Evolutionary conservation across 2,329 filamentous ascomycete genomes (phyloP), one percentile per base, ranked within the genome.

Genomic region (Ophiostoma himal-ulmi): DNA sequence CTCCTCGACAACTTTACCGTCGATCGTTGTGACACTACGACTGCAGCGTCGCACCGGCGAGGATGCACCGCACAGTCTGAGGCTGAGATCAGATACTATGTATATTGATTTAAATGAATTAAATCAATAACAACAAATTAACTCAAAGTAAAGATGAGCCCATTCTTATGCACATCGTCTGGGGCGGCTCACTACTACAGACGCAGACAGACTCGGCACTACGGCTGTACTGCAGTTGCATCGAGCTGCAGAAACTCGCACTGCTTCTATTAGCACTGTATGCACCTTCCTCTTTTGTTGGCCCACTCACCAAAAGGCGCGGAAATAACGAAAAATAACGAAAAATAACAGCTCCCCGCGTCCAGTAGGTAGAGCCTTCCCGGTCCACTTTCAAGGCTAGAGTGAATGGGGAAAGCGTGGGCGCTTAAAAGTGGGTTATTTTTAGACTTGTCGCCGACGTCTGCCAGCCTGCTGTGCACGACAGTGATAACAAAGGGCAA

Each of bases 351-450:
- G 44, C 20, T 52, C 14, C 44, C 17, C 44, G 13, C 17, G 54
- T 17, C 22, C 7, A 57, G 10, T 57, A 11, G 10, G 26, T 5
- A 62, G 57, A 62, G 57, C 57, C 57, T 62, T 62, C 26, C 57
- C 57, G 57, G 26, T 13, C 57, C 57, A 62, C 57, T 62, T 20
- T 62, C 11, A 14, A 34, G 26, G 26, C 57, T 62, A 62, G 57
- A 6, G 57, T 13, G 22, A 62, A 62, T 62, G 26, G 57, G 57
- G 26, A 62, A 62, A 34, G 57, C 57, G 57, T 62, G 57, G 57
- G 57, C 57, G 57, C 57, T 62, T 62, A 62, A 62, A 62, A 62
- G 57, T 62, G 57, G 57, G 57, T 62, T 62, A 62, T 62, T 62
- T 62, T 62, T 62, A 62, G 57, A 62, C 57, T 22, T 60, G 52